phyloP scores from a whole-genome alignment of 2,329 filamentous ascomycete genomes.

The Paraphoma sp. region DNA sequence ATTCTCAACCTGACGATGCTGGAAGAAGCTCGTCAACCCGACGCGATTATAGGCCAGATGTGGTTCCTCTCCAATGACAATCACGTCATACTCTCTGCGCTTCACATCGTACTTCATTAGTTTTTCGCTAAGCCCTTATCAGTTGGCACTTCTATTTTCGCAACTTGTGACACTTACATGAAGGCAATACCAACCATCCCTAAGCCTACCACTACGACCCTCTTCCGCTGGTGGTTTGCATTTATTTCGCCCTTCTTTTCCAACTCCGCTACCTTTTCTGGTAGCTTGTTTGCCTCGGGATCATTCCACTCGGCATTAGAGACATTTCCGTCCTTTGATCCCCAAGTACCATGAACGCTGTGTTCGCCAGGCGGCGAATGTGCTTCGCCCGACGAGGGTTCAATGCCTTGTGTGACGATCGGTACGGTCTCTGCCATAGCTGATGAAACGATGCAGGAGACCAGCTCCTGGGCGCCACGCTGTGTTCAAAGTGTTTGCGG shows the following conservation, averaged over 20 bases:
- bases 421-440: slow-evolving; percentile 31
- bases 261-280: slow-evolving; percentile 50
- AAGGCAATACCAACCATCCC: slow-evolving; percentile 93
- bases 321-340: slow-evolving; percentile 41
- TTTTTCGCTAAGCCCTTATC: slow-evolving; percentile 71
- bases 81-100: slow-evolving; percentile 76
- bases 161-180: slow-evolving; percentile 66
- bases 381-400: slow-evolving; percentile 39
- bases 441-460: no score
- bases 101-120: slow-evolving; percentile 83
- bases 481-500: neutral
- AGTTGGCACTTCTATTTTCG: neutral
- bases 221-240: slow-evolving; percentile 58
- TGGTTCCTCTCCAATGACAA: slow-evolving; percentile 86
- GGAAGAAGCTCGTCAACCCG: slow-evolving; percentile 86
- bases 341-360: slow-evolving; percentile 32
- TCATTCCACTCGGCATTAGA: slow-evolving; percentile 56
- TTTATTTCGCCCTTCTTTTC: slow-evolving; percentile 38
- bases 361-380: slow-evolving; percentile 37
- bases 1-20: slow-evolving; percentile 83
- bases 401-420: slow-evolving; percentile 41
- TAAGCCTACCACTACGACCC: slow-evolving; percentile 81
- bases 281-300: slow-evolving; percentile 53
- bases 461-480: neutral
- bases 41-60: slow-evolving; percentile 92